Percentiles rank a stretch among this genome's conserved stretches.
Evolutionary conservation across 495 filamentous ascomycete genomes (phyloP).

Genomic region (Talaromyces adpressus): DNA sequence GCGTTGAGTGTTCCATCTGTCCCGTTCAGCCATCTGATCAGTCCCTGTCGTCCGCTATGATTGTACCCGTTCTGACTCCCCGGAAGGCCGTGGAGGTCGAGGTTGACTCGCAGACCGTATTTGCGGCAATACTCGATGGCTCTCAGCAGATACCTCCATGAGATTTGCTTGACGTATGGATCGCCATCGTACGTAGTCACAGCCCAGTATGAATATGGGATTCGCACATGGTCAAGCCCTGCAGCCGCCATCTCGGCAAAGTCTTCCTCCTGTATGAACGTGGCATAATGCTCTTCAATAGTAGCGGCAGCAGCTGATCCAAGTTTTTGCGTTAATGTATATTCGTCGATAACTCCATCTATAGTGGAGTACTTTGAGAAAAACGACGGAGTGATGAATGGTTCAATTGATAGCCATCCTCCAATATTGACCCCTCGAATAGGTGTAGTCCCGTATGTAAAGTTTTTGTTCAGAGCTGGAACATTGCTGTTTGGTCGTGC

Average conservation of each 20-base stretch:
- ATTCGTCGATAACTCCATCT: slow-evolving; percentile 79
- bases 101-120: slow-evolving; percentile 87
- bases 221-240: slow-evolving; percentile 92
- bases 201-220: slow-evolving; percentile 94
- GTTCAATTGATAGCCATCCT: slow-evolving; percentile 91
- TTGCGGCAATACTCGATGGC: slow-evolving; percentile 91
- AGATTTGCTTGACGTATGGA: slow-evolving; percentile 77
- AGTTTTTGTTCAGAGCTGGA: slow-evolving; percentile 62
- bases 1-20: slow-evolving; percentile 54
- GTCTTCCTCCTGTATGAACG: slow-evolving; percentile 75
- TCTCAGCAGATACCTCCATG: slow-evolving; percentile 91
- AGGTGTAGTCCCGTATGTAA: slow-evolving; percentile 68
- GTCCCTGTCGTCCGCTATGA: slow-evolving; percentile 69
- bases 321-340: slow-evolving; percentile 63
- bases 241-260: slow-evolving; percentile 80
- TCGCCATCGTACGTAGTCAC: slow-evolving; percentile 79
- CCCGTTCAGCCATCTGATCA: slow-evolving; percentile 75
- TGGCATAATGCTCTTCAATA: slow-evolving; percentile 85
- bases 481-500: slow-evolving; percentile 69
- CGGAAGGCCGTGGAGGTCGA: slow-evolving; percentile 82
- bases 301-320: slow-evolving; percentile 52
- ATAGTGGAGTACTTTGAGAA: slow-evolving; percentile 60
- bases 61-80: slow-evolving; percentile 91
- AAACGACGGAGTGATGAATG: slow-evolving; percentile 89
- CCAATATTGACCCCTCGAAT: slow-evolving; percentile 90